Evolutionary conservation across 176 grass and related monocot genomes (phyloP).

Genomic region (Poa annua): DNA sequence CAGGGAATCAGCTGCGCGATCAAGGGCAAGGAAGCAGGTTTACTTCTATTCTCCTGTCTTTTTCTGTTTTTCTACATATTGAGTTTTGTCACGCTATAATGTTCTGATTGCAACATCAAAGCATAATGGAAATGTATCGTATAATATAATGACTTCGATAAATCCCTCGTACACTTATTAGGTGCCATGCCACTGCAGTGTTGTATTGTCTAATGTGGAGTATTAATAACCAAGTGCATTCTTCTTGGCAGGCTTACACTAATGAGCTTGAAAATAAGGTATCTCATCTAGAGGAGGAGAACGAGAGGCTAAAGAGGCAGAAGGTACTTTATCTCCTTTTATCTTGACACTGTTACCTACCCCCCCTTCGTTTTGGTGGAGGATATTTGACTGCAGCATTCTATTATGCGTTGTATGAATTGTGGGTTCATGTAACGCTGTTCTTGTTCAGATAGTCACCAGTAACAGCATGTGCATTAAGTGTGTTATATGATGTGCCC

Average conservation of each 20-base stretch:
- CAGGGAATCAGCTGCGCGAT: constrained; percentile 93
- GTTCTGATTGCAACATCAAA: constrained; percentile 31
- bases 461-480: not conserved
- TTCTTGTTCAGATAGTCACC: constrained; percentile 11
- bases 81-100: constrained; percentile 2
- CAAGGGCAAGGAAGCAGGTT: constrained; percentile 98
- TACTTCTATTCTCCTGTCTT: not conserved
- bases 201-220: not conserved
- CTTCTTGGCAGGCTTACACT: constrained; percentile 77
- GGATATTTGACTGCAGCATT: constrained; percentile 18
- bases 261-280: constrained; percentile 98
- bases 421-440: not conserved
- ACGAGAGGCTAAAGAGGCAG: constrained; percentile 79
- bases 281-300: constrained; percentile 76
- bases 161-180: not conserved
- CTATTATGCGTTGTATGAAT: constrained; percentile 1
- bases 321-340: constrained; percentile 65
- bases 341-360: not conserved
- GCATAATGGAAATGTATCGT: constrained; percentile 9
- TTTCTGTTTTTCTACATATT: constrained; percentile 23
- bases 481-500: constrained; percentile 3
- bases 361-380: not conserved
- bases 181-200: not conserved
- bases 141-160: not conserved
- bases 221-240: constrained; percentile 24